Percentiles rank a stretch among this genome's conserved stretches.
phyloP scores from a whole-genome alignment of 345 rosid genomes.

The Nasturtium officinale region DNA sequence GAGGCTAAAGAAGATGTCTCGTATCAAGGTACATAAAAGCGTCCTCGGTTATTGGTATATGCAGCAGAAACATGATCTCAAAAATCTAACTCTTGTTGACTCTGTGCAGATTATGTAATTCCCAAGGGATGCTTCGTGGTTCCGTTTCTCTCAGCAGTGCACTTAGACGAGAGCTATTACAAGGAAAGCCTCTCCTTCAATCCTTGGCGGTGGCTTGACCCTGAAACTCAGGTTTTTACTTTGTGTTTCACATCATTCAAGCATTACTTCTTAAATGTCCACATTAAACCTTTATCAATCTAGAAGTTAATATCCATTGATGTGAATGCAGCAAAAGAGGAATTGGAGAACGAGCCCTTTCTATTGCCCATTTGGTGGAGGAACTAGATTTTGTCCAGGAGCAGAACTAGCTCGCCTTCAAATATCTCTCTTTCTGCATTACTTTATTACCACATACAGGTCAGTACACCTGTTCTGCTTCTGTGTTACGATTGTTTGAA shows the following conservation, averaged over 20 bases:
- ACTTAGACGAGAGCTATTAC: slow-evolving; percentile 67
- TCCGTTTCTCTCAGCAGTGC: slow-evolving; percentile 87
- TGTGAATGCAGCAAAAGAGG: slow-evolving; percentile 65
- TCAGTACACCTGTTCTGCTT: slow-evolving; percentile 19
- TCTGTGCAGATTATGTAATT: slow-evolving; percentile 63
- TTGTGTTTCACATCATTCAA: not conserved
- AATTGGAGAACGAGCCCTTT: slow-evolving; percentile 77
- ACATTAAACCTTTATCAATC: not conserved
- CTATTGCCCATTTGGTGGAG: slow-evolving; percentile 82
- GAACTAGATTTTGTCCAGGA: slow-evolving; percentile 86
- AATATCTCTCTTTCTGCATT: slow-evolving; percentile 77
- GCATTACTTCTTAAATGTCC: not conserved
- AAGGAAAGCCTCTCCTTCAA: slow-evolving; percentile 57
- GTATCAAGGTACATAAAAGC: slow-evolving; percentile 54
- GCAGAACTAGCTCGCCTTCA: slow-evolving; percentile 92
- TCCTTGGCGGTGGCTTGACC: slow-evolving; percentile 93
- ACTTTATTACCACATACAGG: slow-evolving; percentile 65
- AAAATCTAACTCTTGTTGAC: not conserved
- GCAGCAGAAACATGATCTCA: not conserved
- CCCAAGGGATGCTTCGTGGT: slow-evolving; percentile 86
- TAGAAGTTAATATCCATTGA: not conserved
- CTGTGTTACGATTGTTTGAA: slow-evolving; percentile 7
- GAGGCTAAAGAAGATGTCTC: slow-evolving; percentile 77
- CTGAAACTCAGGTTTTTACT: slow-evolving; percentile 59
- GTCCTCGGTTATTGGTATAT: not conserved